Evolutionary conservation across 345 rosid genomes (phyloP).

Genomic region (Pistacia vera): DNA sequence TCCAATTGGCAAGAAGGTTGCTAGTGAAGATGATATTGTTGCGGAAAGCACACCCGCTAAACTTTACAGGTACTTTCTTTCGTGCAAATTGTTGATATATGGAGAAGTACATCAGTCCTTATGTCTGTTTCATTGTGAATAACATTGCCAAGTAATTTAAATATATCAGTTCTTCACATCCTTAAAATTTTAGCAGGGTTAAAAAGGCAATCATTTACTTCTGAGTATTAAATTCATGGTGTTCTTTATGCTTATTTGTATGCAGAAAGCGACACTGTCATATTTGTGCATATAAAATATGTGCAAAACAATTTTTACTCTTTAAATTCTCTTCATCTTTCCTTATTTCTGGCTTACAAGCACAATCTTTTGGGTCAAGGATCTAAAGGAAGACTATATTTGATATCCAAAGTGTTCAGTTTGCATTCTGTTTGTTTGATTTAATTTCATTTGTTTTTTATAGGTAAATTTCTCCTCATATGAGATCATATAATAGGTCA

Average conservation of each 20-base stretch:
- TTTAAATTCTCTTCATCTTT: background rate
- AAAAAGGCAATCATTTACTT: background rate
- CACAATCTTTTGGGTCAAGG: background rate
- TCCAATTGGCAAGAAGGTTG: conserved; percentile 87
- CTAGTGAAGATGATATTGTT: conserved; percentile 73
- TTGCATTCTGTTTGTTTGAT: conserved; percentile 1
- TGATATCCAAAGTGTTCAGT: background rate
- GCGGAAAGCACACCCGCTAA: conserved; percentile 73
- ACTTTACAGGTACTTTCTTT: conserved; percentile 62
- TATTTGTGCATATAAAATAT: background rate
- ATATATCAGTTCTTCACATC: background rate
- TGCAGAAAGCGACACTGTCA: background rate
- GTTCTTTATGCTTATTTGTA: background rate
- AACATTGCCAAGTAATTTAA: conserved; percentile 7
- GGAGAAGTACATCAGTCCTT: background rate
- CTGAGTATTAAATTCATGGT: background rate
- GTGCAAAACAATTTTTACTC: background rate
- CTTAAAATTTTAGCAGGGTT: background rate
- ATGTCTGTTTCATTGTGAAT: conserved; percentile 3
- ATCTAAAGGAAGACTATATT: background rate
- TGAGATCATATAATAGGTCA: background rate
- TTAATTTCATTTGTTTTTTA: conserved; percentile 8
- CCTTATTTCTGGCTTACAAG: background rate
- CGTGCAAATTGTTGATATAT: conserved; percentile 17
- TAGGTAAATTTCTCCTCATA: background rate